Percentiles rank a stretch among this genome's conserved stretches.
Conservation (phyloP, 352 stramenopile genomes). For the Globisporangium solare region DNA sequence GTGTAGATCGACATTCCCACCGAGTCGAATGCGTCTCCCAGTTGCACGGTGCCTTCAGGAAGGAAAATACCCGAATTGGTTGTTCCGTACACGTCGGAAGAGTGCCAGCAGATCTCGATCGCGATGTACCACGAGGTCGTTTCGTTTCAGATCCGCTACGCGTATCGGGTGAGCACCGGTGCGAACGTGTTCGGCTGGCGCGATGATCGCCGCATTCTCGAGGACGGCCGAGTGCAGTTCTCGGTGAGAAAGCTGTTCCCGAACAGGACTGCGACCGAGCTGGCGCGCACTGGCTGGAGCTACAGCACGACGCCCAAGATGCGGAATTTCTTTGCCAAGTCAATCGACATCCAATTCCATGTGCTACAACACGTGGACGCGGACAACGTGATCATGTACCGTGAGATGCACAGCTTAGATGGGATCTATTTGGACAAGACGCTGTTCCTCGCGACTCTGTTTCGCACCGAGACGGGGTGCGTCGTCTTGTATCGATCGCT, state of each 20-base stretch:
- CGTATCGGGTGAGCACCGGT: constrained; percentile 32
- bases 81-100: constrained; percentile 18
- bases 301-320: constrained; percentile 26
- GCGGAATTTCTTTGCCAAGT: constrained; percentile 36
- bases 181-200: constrained; percentile 50
- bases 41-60: neutral
- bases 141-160: constrained; percentile 32
- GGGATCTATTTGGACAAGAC: constrained; percentile 23
- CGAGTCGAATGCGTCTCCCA: no score
- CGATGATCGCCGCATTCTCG: constrained; percentile 33
- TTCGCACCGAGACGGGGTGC: constrained; percentile 29
- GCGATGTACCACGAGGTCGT: constrained; percentile 35
- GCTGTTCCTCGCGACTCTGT: constrained; percentile 39
- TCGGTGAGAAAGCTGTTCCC: constrained; percentile 51
- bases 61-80: neutral
- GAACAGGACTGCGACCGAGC: constrained; percentile 19
- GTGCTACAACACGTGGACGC: constrained; percentile 45
- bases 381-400: constrained; percentile 53
- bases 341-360: constrained; percentile 37
- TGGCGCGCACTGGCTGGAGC: constrained; percentile 38
- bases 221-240: constrained; percentile 50
- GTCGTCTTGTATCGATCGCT: constrained; percentile 48
- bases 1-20: no score
- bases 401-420: constrained; percentile 29
- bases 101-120: constrained; percentile 36